These are phyloP conservation scores for Hortaea sp. DNA, from an alignment of 2,329 filamentous ascomycete species.

Conservation along the genomic window DNA sequence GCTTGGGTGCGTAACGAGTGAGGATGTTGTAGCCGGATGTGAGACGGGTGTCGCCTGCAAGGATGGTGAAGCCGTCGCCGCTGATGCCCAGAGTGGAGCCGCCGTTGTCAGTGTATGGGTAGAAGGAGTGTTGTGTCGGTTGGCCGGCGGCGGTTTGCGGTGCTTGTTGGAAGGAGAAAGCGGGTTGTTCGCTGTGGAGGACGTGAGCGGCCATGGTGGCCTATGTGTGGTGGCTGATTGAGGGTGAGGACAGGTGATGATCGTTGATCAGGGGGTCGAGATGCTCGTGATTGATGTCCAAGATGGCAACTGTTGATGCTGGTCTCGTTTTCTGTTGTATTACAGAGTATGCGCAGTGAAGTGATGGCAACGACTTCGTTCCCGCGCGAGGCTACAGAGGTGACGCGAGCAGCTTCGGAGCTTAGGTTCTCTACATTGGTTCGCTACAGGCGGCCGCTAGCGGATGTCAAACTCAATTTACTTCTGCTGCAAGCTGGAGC, in stretches of 20 bases:
- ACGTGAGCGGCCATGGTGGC: conserved; percentile 46
- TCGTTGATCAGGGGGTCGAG: not conserved
- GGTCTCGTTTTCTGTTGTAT: not conserved
- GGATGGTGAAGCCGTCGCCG: conserved; percentile 86
- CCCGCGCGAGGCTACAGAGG: not conserved
- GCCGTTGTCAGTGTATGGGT: conserved; percentile 97
- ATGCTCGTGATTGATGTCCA: not conserved
- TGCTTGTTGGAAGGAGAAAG: conserved; percentile 51
- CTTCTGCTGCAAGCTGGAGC: too few species aligned
- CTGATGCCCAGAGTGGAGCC: conserved; percentile 93
- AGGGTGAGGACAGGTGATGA: not conserved
- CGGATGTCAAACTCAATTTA: too few species aligned
- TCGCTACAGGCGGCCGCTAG: too few species aligned
- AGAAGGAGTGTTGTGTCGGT: conserved; percentile 68
- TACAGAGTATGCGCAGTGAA: not conserved
- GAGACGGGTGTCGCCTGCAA: conserved; percentile 93
- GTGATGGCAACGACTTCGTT: not conserved
- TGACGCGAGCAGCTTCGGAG: not conserved
- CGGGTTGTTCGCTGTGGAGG: conserved; percentile 36
- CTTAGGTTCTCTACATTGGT: too few species aligned
- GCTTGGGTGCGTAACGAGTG: conserved; percentile 86
- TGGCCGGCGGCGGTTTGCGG: conserved; percentile 34
- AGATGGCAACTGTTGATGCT: not conserved
- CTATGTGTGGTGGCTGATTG: not conserved
- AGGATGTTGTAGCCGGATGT: conserved; percentile 99